Percentiles rank a stretch among this genome's conserved stretches.
phyloP scores from a whole-genome alignment of 2,329 filamentous ascomycete species.

The Aspergillus sp. region DNA sequence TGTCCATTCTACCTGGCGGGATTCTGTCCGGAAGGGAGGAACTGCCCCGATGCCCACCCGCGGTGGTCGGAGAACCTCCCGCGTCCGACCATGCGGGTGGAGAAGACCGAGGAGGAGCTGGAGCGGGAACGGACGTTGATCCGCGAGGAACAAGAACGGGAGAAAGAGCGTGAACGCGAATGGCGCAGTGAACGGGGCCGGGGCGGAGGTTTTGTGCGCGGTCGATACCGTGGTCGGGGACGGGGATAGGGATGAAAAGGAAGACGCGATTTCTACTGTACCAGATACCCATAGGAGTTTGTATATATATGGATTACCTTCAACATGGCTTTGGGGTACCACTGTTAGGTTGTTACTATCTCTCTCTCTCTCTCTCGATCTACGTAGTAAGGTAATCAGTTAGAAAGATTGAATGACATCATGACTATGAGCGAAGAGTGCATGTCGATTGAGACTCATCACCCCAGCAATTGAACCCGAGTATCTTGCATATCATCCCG shows the following conservation, averaged over 20 bases:
- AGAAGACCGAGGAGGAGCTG: conserved; percentile 71
- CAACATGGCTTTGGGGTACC: not conserved
- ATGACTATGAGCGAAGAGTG: too few relatives aligned
- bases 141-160: conserved; percentile 60
- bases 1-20: conserved; percentile 88
- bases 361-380: too few relatives aligned
- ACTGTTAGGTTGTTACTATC: too few relatives aligned
- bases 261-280: not conserved
- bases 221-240: conserved; percentile 46
- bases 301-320: conserved; percentile 7
- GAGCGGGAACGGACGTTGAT: conserved; percentile 56
- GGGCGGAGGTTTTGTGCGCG: conserved; percentile 45
- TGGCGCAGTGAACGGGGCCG: conserved; percentile 54
- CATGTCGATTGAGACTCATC: too few relatives aligned
- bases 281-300: not conserved
- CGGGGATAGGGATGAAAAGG: conserved; percentile 32
- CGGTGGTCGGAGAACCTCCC: conserved; percentile 69
- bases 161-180: conserved; percentile 55
- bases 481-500: too few relatives aligned
- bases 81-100: conserved; percentile 59
- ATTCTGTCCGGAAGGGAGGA: conserved; percentile 82
- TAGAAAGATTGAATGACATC: too few relatives aligned
- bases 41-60: conserved; percentile 78
- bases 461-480: too few relatives aligned
- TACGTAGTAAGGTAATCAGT: too few relatives aligned